Evolutionary conservation across 352 stramenopile genomes (phyloP), one percentile per base, ranked within the genome.

Genomic region (Phytophthora colocasiae): DNA sequence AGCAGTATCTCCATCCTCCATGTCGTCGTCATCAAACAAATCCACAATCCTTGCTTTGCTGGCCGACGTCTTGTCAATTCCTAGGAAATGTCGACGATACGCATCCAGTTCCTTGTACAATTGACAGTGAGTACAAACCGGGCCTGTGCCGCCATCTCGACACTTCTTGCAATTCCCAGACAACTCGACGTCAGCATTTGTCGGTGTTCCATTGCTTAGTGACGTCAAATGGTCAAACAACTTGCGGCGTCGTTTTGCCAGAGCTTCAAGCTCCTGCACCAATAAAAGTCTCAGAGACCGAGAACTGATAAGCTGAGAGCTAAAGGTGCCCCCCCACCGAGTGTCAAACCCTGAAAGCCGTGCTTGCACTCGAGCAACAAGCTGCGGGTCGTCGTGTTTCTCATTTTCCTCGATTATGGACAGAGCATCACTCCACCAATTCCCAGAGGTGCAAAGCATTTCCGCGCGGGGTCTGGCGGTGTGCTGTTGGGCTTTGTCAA

Each of bases 141-240:
- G 83, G 1, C 87, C 87, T 12, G 77, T 73, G 17, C 83, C 77
- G 0, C 60, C 69, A 26, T 93, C 80, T 0, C 85, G 81, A 44
- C 85, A 93, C 44, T 83, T 80, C 0, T 58, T 61, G 43, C 85
- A 93, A 55, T 93, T 93, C 14, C 85, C 87, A 4, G 85, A 91
- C 3, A 80, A 56, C 57, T 80, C 75, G 22, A 92, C 68, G 19
- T 92, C 80, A 10, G 74, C 53, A 10, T 75, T 70, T 8, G 69
- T 78, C 2, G 81, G 83, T 3, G 52, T 62, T 1, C 34, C 54
- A 0, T 76, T 40, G 56, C 85, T 91, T 41, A 89, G 62, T 0
- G 32, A 26, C n/a, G 60, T 17, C n/a, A 93, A 64, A 14, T 73
- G 79, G 3, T 57, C 44, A 48, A 73, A 78, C 5, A 91, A 48